phyloP scores from a whole-genome alignment of 495 filamentous ascomycete genomes.

The Podospora anserina region DNA sequence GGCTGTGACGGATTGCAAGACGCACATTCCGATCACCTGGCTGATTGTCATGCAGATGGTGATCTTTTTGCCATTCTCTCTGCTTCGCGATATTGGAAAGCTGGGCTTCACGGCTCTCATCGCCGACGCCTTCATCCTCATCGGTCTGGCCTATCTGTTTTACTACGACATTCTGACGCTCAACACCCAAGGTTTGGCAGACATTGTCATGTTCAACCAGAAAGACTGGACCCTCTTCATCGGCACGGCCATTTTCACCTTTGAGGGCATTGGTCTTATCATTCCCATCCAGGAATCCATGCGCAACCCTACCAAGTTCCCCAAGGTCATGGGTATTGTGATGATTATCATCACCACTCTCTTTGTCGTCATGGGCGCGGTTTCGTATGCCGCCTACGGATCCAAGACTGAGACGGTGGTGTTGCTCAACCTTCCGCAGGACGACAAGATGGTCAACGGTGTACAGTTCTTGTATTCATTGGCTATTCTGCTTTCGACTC shows the following conservation, averaged over 20 bases:
- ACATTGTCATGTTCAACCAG: slow-evolving; percentile 83
- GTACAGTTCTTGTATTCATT: slow-evolving; percentile 95
- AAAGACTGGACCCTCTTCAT: slow-evolving; percentile 94
- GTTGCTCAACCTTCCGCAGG: slow-evolving; percentile 92
- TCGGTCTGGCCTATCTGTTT: slow-evolving; percentile 90
- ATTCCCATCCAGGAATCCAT: slow-evolving; percentile 98
- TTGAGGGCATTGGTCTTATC: slow-evolving; percentile 96
- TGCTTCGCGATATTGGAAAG: slow-evolving; percentile 94
- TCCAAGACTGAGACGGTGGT: slow-evolving; percentile 93
- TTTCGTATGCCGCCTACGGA: slow-evolving; percentile 95
- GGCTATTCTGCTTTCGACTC: slow-evolving; percentile 89
- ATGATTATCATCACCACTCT: slow-evolving; percentile 93
- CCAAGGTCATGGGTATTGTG: slow-evolving; percentile 75
- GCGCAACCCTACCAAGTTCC: slow-evolving; percentile 83
- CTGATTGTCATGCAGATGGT: slow-evolving; percentile 91
- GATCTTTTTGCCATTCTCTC: slow-evolving; percentile 86
- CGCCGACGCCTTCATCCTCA: slow-evolving; percentile 88
- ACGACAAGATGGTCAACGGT: slow-evolving; percentile 90
- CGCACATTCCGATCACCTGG: slow-evolving; percentile 75
- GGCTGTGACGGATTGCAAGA: slow-evolving; percentile 75
- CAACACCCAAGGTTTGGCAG: slow-evolving; percentile 68
- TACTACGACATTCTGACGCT: slow-evolving; percentile 94
- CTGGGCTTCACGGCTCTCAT: slow-evolving; percentile 85
- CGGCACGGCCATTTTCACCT: slow-evolving; percentile 97
- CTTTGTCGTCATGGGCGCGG: slow-evolving; percentile 84